Evolutionary conservation across 2,329 filamentous ascomycete genomes (phyloP), one percentile per base, ranked within the genome.

Genomic region (Metarhizium rileyi): DNA sequence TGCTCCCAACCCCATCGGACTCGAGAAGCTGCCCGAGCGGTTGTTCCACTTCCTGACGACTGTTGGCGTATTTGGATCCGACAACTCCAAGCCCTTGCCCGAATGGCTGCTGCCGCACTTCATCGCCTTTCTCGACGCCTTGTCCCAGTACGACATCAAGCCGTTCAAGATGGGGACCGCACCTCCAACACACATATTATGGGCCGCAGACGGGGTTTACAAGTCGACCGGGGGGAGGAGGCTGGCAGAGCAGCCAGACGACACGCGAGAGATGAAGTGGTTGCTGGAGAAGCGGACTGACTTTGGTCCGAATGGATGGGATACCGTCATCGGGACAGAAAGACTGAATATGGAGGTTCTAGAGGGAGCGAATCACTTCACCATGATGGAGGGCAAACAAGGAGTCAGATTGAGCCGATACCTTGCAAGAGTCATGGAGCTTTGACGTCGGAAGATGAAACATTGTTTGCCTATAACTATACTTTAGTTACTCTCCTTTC

Each of bases 31-130:
- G 1, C 86, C 86, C 2, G 41, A 52, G 12, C 51, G 61, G 61
- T 77, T 88, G 9, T 84, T 86, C 64, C 75, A 81, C 55, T 89
- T 85, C 75, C 87, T 88, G 59, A 83, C 83, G 48, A 74, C 76
- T 44, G 84, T 87, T 48, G 85, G 85, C 49, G 77, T 89, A 2
- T 77, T 88, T 25, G 85, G 84, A 22, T 82, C 75, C 27, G 73
- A 72, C 2, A 72, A 75, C 25, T 72, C 71, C 18, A 33, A 20
- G 2, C 71, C 70, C n/a, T 83, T 84, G 36, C 85, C 85, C 0
- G 69, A 75, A n/a, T 89, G 85, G 85, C 75, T 89, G 16, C 74
- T 86, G 2, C 82, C 81, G 50, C 86, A 90, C 66, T 89, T 89
- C 63, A 75, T 79, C 0, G 79, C 83, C 22, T 81, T 81, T 20